phyloP scores from a whole-genome alignment of 2,329 filamentous ascomycete genomes.

The Aspergillus pseudoglaucus region DNA sequence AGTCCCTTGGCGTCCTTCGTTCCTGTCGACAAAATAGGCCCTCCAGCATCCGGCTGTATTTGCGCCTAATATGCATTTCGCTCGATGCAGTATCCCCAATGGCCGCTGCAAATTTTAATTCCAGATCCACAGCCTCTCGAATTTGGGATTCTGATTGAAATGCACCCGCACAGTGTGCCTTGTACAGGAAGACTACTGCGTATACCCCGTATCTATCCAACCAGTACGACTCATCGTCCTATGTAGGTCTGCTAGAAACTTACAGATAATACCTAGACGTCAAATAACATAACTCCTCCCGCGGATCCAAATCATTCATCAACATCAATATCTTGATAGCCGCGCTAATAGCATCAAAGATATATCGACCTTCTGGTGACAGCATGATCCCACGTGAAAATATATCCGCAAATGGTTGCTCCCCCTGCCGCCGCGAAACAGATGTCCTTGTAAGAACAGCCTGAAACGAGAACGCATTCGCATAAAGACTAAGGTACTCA shows the following conservation, averaged over 20 bases:
- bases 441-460: slow-evolving; percentile 2
- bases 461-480: slow-evolving; percentile 12
- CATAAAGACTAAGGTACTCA: slow-evolving; percentile 11
- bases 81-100: background rate
- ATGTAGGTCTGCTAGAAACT: too few species aligned
- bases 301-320: slow-evolving; percentile 1
- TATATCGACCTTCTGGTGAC: slow-evolving; percentile 10
- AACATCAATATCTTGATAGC: slow-evolving; percentile 9
- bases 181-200: slow-evolving; percentile 10
- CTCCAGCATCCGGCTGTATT: too few species aligned
- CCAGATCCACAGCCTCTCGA: background rate
- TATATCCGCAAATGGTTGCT: background rate
- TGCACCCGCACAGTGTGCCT: slow-evolving; percentile 5
- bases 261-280: slow-evolving; percentile 9
- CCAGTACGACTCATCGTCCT: background rate
- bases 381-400: slow-evolving; percentile 13
- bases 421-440: background rate
- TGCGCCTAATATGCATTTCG: background rate
- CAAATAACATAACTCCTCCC: slow-evolving; percentile 4
- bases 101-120: background rate
- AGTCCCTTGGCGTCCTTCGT: too few species aligned
- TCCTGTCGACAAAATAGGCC: too few species aligned
- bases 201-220: slow-evolving; percentile 7
- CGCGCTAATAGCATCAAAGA: slow-evolving; percentile 11
- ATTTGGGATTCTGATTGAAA: slow-evolving; percentile 1